phyloP scores from a whole-genome alignment of 2,329 filamentous ascomycete genomes.

The Dactylellina cionopaga region DNA sequence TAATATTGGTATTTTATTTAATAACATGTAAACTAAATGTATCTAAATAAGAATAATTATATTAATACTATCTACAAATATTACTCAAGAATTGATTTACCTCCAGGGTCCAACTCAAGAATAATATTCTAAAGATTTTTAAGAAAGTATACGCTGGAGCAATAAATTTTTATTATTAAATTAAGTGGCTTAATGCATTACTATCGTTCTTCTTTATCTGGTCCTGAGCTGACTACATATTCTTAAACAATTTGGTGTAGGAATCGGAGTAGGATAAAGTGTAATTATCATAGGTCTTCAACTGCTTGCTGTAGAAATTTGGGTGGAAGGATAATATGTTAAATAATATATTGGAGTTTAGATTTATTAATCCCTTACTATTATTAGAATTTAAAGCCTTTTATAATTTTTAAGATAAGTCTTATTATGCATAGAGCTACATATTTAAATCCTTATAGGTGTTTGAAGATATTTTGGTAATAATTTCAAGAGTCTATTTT shows the following conservation, averaged over 20 bases:
- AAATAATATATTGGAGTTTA: conserved; percentile 10
- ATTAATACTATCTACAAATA: conserved; percentile 13
- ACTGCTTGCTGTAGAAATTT: conserved; percentile 23
- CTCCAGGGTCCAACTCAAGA: neutral
- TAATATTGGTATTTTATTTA: conserved; percentile 64
- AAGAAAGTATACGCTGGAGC: neutral
- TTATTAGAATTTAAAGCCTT: too few relatives aligned
- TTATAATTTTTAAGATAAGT: too few relatives aligned
- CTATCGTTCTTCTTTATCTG: too few relatives aligned
- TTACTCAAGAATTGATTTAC: neutral
- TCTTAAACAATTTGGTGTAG: neutral
- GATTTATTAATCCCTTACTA: too few relatives aligned
- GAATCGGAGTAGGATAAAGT: conserved; percentile 12
- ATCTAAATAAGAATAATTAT: conserved; percentile 49
- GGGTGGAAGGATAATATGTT: conserved; percentile 32
- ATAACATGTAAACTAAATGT: conserved; percentile 62
- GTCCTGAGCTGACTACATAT: too few relatives aligned
- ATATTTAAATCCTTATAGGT: too few relatives aligned
- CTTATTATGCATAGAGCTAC: too few relatives aligned
- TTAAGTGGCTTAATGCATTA: neutral
- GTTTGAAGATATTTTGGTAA: too few relatives aligned
- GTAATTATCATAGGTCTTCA: neutral
- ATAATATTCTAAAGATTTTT: neutral
- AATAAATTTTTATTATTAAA: neutral
- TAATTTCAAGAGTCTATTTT: too few relatives aligned